A percentile compares a stretch with the other conserved stretches of the same genome.
phyloP scores from a whole-genome alignment of 495 filamentous ascomycete genomes.

The Letharia columbiana region DNA sequence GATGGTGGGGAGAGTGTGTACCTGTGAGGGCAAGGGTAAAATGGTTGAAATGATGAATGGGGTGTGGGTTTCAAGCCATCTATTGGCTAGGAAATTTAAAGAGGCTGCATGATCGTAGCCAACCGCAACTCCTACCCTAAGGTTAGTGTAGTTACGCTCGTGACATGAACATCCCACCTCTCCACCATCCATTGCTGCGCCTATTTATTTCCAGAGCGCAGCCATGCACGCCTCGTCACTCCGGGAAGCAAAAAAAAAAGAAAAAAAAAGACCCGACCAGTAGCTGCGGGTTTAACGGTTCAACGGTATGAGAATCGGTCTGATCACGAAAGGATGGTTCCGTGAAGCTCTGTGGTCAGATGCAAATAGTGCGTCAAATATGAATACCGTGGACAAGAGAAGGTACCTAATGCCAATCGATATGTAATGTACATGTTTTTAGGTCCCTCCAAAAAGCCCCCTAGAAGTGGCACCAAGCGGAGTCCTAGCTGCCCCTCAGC shows the following conservation, averaged over 20 bases:
- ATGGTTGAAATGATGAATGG: background rate
- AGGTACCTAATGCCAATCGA: no score
- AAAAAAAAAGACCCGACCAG: background rate
- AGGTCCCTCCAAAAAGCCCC: no score
- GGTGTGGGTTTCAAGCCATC: slow-evolving; percentile 4
- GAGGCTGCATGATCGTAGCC: background rate
- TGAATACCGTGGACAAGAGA: no score
- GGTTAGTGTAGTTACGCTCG: background rate
- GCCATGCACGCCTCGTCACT: background rate
- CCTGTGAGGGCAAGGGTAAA: background rate
- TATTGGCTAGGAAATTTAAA: slow-evolving; percentile 6
- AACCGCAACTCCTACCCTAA: background rate
- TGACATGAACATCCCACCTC: background rate
- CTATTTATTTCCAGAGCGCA: background rate
- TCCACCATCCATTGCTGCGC: slow-evolving; percentile 5
- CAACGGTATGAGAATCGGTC: background rate
- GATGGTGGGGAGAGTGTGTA: background rate
- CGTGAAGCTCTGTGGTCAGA: no score
- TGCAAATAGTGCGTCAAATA: no score
- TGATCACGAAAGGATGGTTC: background rate
- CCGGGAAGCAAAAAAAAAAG: background rate
- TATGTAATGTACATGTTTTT: no score
- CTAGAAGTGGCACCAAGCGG: background rate
- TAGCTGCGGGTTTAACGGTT: background rate
- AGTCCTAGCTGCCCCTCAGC: background rate